phyloP scores from a whole-genome alignment of 2,329 filamentous ascomycete genomes.

The Metarhizium sp. region DNA sequence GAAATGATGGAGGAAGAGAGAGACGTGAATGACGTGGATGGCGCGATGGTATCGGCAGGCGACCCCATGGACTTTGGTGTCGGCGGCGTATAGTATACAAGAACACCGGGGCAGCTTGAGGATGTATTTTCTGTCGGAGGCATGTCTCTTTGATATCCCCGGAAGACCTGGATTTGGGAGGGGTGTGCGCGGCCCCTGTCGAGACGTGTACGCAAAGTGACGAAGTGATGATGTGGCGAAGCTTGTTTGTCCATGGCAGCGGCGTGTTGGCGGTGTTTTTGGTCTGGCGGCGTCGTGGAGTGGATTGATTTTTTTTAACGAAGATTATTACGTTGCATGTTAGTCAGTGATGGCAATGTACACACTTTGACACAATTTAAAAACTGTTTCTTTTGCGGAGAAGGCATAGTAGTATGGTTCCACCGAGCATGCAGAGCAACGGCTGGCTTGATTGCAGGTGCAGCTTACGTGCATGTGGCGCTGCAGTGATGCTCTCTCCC shows the following conservation, averaged over 20 bases:
- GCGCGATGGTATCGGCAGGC: slow-evolving; percentile 15
- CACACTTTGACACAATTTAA: no score
- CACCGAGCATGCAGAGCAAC: background rate
- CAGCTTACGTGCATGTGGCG: background rate
- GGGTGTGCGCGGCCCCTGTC: no score
- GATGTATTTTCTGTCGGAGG: background rate
- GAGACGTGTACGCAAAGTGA: background rate
- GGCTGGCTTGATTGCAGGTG: background rate
- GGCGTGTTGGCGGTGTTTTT: background rate
- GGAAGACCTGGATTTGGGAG: background rate
- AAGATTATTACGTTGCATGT: no score
- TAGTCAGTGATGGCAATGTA: no score
- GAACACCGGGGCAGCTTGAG: background rate
- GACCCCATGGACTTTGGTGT: slow-evolving; percentile 21
- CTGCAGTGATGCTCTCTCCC: no score
- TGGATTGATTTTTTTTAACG: background rate
- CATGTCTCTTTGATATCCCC: background rate
- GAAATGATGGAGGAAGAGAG: slow-evolving; percentile 54
- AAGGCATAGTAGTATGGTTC: no score
- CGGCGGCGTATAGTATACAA: background rate
- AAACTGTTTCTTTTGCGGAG: no score
- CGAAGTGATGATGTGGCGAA: background rate
- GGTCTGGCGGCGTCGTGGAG: background rate
- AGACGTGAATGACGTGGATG: slow-evolving; percentile 32
- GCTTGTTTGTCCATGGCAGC: background rate